Percentiles rank a stretch among this genome's conserved stretches.
Conservation (phyloP, 208 protist genomes). For the Histomonas meleagridis region DNA sequence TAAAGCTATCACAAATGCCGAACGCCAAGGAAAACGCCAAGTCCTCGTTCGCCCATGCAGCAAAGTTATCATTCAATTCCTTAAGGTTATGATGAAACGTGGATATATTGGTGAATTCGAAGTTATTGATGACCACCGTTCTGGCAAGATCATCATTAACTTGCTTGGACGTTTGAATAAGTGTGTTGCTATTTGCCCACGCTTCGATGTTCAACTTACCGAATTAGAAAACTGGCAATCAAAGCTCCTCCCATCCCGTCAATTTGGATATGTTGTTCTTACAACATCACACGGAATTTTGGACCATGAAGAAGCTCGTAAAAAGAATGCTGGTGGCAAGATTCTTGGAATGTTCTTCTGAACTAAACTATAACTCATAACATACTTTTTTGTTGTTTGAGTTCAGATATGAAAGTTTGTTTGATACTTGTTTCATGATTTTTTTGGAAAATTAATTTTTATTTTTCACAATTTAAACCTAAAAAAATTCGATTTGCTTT, state of each 20-base stretch:
- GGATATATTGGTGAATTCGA: conserved; percentile 99
- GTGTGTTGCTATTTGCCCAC: conserved; percentile 87
- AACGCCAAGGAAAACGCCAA: conserved; percentile 96
- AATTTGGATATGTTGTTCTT: conserved; percentile 98
- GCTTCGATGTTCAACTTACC: conserved; percentile 58
- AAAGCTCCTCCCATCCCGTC: conserved; percentile 96
- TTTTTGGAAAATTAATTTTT: too few species aligned
- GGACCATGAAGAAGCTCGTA: conserved; percentile 97
- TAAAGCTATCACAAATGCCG: conserved; percentile 89
- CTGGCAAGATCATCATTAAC: conserved; percentile 98
- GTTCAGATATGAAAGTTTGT: too few species aligned
- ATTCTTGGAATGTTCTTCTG: conserved; percentile 99
- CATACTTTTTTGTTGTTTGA: too few species aligned
- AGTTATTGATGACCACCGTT: conserved; percentile 97
- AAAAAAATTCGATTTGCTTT: too few species aligned
- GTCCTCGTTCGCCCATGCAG: conserved; percentile 92
- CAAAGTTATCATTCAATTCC: conserved; percentile 99
- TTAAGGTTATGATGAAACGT: conserved; percentile 99
- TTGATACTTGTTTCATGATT: too few species aligned
- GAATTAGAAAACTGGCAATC: conserved; percentile 95
- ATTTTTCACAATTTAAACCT: too few species aligned
- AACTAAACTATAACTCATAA: too few species aligned
- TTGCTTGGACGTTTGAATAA: conserved; percentile 99
- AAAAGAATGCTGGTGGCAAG: conserved; percentile 97
- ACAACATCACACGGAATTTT: conserved; percentile 99